These are phyloP conservation scores for Stephanocyclus meneghinianus DNA, from an alignment of 352 stramenopile species.

Conservation along the genomic window DNA sequence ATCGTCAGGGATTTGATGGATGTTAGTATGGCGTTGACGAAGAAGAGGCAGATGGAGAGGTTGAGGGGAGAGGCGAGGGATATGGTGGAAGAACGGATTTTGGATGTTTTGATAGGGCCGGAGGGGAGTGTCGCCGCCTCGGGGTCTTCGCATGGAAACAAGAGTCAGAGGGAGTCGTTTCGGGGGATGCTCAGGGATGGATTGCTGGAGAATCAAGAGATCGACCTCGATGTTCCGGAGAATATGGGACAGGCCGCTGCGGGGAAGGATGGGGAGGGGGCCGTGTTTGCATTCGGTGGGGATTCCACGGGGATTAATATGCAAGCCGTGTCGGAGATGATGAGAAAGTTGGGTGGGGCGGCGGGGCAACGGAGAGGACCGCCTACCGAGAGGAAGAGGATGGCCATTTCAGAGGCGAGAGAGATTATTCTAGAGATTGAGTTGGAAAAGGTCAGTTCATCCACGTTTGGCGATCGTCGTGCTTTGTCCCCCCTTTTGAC, in stretches of 20 bases:
- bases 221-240: constrained; percentile 81
- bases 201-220: constrained; percentile 83
- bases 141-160: neutral
- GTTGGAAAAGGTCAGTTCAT: constrained; percentile 85
- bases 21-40: constrained; percentile 94
- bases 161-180: constrained; percentile 87
- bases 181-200: constrained; percentile 88
- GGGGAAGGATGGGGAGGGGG: constrained; percentile 44
- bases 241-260: constrained; percentile 18
- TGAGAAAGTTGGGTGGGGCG: constrained; percentile 64
- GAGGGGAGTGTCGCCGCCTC: neutral
- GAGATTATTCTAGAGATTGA: constrained; percentile 94
- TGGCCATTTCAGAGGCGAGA: constrained; percentile 92
- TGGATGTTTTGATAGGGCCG: constrained; percentile 91
- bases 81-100: constrained; percentile 92
- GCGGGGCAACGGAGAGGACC: constrained; percentile 15
- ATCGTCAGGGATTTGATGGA: constrained; percentile 99
- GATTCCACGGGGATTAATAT: constrained; percentile 61
- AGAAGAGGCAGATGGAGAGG: constrained; percentile 91
- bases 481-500: neutral
- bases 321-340: constrained; percentile 67
- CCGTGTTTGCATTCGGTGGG: constrained; percentile 50
- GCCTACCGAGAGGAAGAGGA: constrained; percentile 87
- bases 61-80: constrained; percentile 90
- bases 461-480: neutral